Percentiles rank a stretch among this genome's conserved stretches.
These are phyloP conservation scores for Saccharum hybrid DNA, from an alignment of 202 grass and related monocot species.

Conservation along the genomic window DNA sequence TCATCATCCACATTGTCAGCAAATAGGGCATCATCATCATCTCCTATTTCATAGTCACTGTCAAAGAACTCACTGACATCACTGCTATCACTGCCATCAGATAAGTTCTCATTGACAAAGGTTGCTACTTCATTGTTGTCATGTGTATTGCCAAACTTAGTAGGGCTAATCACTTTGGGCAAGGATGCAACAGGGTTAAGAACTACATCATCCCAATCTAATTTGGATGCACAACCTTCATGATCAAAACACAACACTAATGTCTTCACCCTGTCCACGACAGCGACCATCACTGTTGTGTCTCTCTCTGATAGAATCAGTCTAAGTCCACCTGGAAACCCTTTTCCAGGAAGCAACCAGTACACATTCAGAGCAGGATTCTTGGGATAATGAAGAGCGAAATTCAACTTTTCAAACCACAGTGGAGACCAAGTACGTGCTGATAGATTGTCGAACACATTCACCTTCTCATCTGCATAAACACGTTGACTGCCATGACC, in stretches of 20 bases:
- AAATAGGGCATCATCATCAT: no score
- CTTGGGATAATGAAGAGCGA: background rate
- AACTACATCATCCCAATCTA: background rate
- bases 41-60: no score
- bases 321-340: background rate
- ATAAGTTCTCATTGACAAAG: no score
- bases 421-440: background rate
- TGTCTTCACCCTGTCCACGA: background rate
- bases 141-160: no score
- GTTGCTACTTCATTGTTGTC: no score
- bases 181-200: background rate
- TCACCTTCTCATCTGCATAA: background rate
- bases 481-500: background rate
- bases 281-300: background rate
- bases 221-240: background rate
- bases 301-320: background rate
- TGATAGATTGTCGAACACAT: background rate
- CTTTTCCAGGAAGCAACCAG: background rate
- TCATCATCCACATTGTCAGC: no score
- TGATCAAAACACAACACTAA: background rate
- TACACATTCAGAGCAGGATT: background rate
- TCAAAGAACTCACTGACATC: no score
- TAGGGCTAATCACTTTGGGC: background rate
- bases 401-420: background rate
- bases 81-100: no score